Percentiles rank a stretch among this genome's conserved stretches.
Conservation (phyloP, 2,329 filamentous ascomycete genomes). For the Xylariaceae sp. region DNA sequence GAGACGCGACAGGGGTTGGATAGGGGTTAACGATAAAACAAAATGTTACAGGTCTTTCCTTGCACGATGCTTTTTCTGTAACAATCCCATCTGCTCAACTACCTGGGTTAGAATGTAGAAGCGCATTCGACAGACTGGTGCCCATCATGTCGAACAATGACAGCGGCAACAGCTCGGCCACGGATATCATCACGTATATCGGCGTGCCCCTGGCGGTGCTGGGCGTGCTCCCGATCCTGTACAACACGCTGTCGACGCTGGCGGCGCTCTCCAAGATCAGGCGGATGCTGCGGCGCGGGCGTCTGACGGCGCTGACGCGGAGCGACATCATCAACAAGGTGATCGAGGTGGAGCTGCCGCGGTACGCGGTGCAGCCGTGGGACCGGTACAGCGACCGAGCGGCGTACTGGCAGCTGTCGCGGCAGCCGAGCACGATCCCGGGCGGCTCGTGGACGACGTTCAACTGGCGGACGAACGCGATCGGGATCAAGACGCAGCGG, state of each 20-base stretch:
- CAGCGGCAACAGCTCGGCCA: slow-evolving; percentile 20
- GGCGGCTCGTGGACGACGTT: slow-evolving; percentile 62
- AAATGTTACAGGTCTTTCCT: neutral
- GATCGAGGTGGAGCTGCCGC: slow-evolving; percentile 60
- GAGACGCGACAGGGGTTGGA: too few relatives aligned
- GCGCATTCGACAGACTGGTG: too few relatives aligned
- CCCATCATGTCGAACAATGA: slow-evolving; percentile 8
- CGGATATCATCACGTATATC: slow-evolving; percentile 51
- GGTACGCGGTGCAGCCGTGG: slow-evolving; percentile 57
- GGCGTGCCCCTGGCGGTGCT: slow-evolving; percentile 54
- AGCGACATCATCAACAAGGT: slow-evolving; percentile 60
- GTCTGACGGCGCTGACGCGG: slow-evolving; percentile 54
- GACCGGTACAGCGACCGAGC: slow-evolving; percentile 47
- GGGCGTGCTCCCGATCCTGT: slow-evolving; percentile 59
- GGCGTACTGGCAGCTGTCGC: slow-evolving; percentile 54
- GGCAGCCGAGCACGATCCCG: slow-evolving; percentile 46
- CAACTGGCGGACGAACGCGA: slow-evolving; percentile 59
- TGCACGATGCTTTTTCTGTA: neutral
- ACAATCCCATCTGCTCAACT: too few relatives aligned
- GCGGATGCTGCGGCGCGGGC: slow-evolving; percentile 50
- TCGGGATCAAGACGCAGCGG: slow-evolving; percentile 57
- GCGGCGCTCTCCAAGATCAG: slow-evolving; percentile 56
- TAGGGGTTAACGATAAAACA: too few relatives aligned
- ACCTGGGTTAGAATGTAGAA: too few relatives aligned
- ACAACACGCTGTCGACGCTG: slow-evolving; percentile 57